Evolutionary conservation across 2,329 filamentous ascomycete genomes (phyloP).

Genomic region (Botrytis fabae): DNA sequence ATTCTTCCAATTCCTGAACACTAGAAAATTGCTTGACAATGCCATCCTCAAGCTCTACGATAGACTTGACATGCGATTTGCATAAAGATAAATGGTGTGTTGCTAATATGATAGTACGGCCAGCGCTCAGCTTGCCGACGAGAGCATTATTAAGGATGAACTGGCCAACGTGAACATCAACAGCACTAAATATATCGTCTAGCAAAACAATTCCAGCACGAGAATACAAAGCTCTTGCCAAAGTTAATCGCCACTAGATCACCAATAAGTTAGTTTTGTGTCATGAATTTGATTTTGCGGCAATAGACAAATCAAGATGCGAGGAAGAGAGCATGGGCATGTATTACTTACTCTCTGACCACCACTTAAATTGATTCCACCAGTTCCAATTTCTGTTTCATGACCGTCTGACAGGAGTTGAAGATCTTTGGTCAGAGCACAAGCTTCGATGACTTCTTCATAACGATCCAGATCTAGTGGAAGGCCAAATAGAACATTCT

Average conservation of each 20-base stretch:
- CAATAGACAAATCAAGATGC: neutral
- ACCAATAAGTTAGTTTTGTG: slow-evolving; percentile 44
- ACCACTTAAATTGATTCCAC: slow-evolving; percentile 79
- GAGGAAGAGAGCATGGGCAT: neutral
- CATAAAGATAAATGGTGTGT: slow-evolving; percentile 76
- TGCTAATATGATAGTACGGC: slow-evolving; percentile 72
- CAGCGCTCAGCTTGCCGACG: slow-evolving; percentile 64
- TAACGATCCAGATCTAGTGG: slow-evolving; percentile 68
- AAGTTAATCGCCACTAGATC: slow-evolving; percentile 65
- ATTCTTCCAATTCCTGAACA: slow-evolving; percentile 22
- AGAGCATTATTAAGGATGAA: slow-evolving; percentile 76
- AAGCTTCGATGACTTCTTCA: slow-evolving; percentile 65
- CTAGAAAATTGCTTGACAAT: slow-evolving; percentile 20
- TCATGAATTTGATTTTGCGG: neutral
- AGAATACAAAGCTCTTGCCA: slow-evolving; percentile 77
- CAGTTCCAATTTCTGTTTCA: slow-evolving; percentile 75
- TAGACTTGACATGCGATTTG: slow-evolving; percentile 67
- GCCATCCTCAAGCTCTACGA: slow-evolving; percentile 55
- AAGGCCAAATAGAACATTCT: slow-evolving; percentile 76
- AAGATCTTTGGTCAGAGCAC: slow-evolving; percentile 71
- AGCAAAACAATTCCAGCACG: slow-evolving; percentile 73
- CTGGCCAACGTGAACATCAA: slow-evolving; percentile 76
- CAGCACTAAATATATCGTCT: slow-evolving; percentile 79
- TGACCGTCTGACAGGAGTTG: slow-evolving; percentile 74
- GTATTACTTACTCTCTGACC: slow-evolving; percentile 53